Evolutionary conservation across 2,329 filamentous ascomycete species (phyloP), one percentile per base, ranked within the genome.

Genomic region (Claviceps monticola): DNA sequence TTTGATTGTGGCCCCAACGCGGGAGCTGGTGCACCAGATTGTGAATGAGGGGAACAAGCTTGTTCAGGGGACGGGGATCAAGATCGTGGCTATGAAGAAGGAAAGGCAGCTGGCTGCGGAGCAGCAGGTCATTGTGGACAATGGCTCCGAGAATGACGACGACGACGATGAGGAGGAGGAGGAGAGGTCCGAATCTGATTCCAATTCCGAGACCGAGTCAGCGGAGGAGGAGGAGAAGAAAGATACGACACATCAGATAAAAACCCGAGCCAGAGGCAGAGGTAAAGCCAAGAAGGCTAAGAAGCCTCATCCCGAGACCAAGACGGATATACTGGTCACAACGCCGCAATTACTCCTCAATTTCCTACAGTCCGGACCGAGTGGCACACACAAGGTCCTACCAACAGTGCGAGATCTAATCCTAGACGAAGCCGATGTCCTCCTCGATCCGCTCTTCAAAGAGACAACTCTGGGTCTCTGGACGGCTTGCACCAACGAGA

Each of bases 351-450:
- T 87, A 14, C 74, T 98, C 3, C 76, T 91, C 29, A 87, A 93
- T 62, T 82, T 86, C 3, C 68, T 96, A 6, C 65, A 56, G n/a
- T 64, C 59, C 43, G 66, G 66, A 4, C 71, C 74, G 9, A 71
- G 69, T 21, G 69, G 70, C 51, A 64, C 68, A 55, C 50, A 73
- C 61, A 68, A 72, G 36, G 69, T 74, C 5, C 67, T 95, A 5
- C 80, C 86, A 0, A 76, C 79, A 1, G 83, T 96, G 4, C 76
- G 76, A 45, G 82, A 82, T 49, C 71, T 98, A 17, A 77, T 97
- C 38, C 74, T 98, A 2, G 93, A 98, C 62, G 93, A 98, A 72
- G 93, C 89, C 1, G 93, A 98, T 66, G 89, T 97, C 14, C 82
- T 98, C 5, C 78, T 98, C 11, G 90, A 97, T 60, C 83, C 86